Evolutionary conservation across 768 basidiomycete species (phyloP), one percentile per base, ranked within the genome.

Genomic region (Cubamyces lactineus): DNA sequence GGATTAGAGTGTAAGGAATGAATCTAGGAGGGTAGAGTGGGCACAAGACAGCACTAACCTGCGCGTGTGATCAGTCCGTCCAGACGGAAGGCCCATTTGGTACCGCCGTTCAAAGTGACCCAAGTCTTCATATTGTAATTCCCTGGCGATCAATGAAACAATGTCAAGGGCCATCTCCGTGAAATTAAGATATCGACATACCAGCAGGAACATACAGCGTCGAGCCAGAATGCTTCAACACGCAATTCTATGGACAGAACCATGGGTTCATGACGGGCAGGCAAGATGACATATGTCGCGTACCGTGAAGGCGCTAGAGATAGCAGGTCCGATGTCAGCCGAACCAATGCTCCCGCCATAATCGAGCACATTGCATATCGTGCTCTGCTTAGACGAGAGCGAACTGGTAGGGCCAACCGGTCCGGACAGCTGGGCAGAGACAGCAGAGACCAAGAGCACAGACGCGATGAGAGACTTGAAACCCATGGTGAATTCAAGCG

Each of bases 1-100:
- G 34, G 34, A 34, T 1, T 6, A 11, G 9, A 16, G 9, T 2
- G 15, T 5, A 5, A 41, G 39, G 5, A 24, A 19, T 16, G 51
- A 40, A 15, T 5, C 24, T 42, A 5, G 39, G 15, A 11, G 21
- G 3, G 8, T 6, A 24, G 23, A 7, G 15, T 7, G 34, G 19
- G 38, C 34, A 12, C 53, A 49, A 40, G 15, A 3, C 30, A 47
- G n/a, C 1, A 17, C 30, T 28, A 38, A 69, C 72, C 48, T 13
- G 72, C 64, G 8, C 72, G 69, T n/a, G 70, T 71, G 43, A 74
- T 74, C 8, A 73, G 40, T 8, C 73, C 73, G 40, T 74, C 73
- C 15, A 74, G 62, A 41, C 72, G 70, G 61, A 72, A 67, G 2
- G 72, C 71, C 72, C 72, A 72, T 13, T 70, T 66, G 4, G 56